phyloP scores from a whole-genome alignment of 768 basidiomycete species.

The Dentipellis fragilis region DNA sequence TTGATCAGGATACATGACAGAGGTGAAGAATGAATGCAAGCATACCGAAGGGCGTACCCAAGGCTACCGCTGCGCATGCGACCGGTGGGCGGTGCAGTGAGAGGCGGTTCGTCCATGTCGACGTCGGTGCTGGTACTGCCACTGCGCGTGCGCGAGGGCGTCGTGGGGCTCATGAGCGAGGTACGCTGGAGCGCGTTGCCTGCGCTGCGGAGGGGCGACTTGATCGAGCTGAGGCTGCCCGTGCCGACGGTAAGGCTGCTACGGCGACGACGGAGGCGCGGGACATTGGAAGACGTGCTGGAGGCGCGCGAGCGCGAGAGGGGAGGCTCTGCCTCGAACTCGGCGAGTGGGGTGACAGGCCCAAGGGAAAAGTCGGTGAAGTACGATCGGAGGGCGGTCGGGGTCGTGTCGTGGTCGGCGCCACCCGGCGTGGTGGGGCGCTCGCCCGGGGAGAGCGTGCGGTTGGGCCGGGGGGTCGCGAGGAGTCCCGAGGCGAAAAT shows the following conservation, averaged over 20 bases:
- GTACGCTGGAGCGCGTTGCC: slow-evolving; percentile 42
- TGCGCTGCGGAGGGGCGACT: slow-evolving; percentile 43
- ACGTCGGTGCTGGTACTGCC: slow-evolving; percentile 6
- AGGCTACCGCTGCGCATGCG: slow-evolving; percentile 10
- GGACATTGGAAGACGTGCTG: slow-evolving; percentile 14
- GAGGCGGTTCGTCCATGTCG: neutral
- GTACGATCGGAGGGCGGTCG: slow-evolving; percentile 22
- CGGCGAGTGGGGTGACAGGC: slow-evolving; percentile 14
- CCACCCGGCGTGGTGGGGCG: slow-evolving; percentile 13
- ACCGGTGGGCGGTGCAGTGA: neutral
- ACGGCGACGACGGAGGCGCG: slow-evolving; percentile 48
- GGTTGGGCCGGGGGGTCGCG: slow-evolving; percentile 28
- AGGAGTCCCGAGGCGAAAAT: slow-evolving; percentile 67
- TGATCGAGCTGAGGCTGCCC: slow-evolving; percentile 48
- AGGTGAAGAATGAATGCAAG: neutral
- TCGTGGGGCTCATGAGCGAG: slow-evolving; percentile 25
- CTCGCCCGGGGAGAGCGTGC: slow-evolving; percentile 14
- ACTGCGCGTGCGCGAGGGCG: slow-evolving; percentile 4
- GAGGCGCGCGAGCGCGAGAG: slow-evolving; percentile 21
- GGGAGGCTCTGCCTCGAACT: slow-evolving; percentile 15
- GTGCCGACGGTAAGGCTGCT: slow-evolving; percentile 48
- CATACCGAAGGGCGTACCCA: slow-evolving; percentile 9
- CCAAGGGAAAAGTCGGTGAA: slow-evolving; percentile 22
- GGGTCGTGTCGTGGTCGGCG: slow-evolving; percentile 24
- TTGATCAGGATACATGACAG: neutral